These are phyloP conservation scores for Citrus australasica DNA, from an alignment of 345 rosid species.

Conservation along the genomic window DNA sequence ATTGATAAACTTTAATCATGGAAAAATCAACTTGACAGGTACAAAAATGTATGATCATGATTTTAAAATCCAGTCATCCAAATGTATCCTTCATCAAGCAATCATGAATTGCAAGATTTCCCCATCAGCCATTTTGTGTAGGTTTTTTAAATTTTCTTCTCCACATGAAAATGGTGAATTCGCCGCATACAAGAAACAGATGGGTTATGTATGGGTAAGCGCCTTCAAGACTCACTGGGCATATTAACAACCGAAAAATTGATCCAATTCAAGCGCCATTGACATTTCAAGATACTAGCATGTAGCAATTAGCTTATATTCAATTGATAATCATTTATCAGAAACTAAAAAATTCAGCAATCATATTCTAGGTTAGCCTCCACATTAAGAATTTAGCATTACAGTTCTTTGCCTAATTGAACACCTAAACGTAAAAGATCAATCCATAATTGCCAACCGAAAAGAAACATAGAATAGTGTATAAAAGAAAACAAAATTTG, in stretches of 20 bases:
- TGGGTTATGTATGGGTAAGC: background rate
- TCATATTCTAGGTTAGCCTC: background rate
- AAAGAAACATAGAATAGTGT: background rate
- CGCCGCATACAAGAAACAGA: background rate
- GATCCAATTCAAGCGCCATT: background rate
- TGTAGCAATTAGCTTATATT: background rate
- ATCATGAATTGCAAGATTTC: background rate
- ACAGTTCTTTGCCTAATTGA: background rate
- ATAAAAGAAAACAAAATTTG: background rate
- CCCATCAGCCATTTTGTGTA: slow-evolving; percentile 38
- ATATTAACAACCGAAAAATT: background rate
- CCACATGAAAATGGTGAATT: background rate
- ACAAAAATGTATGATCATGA: background rate
- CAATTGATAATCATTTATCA: background rate
- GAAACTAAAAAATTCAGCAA: background rate
- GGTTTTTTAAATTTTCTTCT: slow-evolving; percentile 31
- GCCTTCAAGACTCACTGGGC: background rate
- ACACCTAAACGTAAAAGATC: background rate
- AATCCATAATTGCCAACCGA: too few species aligned
- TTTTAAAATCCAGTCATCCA: background rate
- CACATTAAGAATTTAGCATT: background rate
- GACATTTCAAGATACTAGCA: background rate
- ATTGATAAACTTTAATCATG: background rate
- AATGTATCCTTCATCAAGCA: background rate
- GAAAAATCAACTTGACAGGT: background rate